Base-by-base conservation (phyloP, 345 rosid genomes). In the Tarenaya hassleriana region DNA sequence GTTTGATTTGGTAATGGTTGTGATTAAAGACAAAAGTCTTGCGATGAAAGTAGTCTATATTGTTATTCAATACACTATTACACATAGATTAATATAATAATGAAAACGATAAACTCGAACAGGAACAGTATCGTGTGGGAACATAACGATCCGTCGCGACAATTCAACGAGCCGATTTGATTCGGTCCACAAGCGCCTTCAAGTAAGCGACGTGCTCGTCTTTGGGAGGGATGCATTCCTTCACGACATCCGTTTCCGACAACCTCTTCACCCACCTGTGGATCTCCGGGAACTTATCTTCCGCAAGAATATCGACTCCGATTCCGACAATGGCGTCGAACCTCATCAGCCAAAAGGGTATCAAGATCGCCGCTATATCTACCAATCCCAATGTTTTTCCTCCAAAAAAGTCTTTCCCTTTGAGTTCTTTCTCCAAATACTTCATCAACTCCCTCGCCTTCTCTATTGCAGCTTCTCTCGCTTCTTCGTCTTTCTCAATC, bases 371-470 rank as follows among this genome's bases (percentile, higher is more conserved):
- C 0, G 51, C 77, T 0, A 61, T 41, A 3, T 64, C 68, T 33
- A 72, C 21, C 10, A 47, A 50, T 46, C 77, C 70, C 0, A 47
- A 3, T 0, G 38, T 56, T 24, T 63, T 53, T 2, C 73, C 73
- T 1, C 68, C 71, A 1, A 73, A 68, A 34, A 54, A 69, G 16
- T 59, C 44, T 48, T 64, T 61, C 20, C 61, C 52, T 16, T 48
- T 56, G 1, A 65, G 60, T 39, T 57, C 60, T 3, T 53, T 50
- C 43, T 68, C 74, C 1, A 69, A 57, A 18, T 8, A 3, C 19
- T 44, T 52, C 14, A 69, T 1, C 45, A 51, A 24, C 12, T 33
- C 31, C 8, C 18, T 33, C 21, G 58, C 27, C 40, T 64, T 31
- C 34, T 69, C 50, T 10, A 56, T 5, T 1, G 37, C 8, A 40